Evolutionary conservation across 345 rosid species (phyloP).

Genomic region (Dipteronia sinensis): DNA sequence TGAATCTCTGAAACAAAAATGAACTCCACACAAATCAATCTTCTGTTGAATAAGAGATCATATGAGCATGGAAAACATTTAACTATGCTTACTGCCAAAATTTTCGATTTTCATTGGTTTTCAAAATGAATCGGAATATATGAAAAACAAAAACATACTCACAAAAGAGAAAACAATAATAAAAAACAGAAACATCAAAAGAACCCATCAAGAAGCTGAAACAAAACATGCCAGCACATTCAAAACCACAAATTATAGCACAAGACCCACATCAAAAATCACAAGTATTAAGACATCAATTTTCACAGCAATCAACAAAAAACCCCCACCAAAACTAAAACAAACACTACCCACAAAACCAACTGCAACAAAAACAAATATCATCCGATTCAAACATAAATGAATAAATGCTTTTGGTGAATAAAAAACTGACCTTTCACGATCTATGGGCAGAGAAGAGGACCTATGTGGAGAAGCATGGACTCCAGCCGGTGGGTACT

Average conservation of each 20-base stretch:
- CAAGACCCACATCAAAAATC: constrained; percentile 1
- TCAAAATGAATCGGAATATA: neutral
- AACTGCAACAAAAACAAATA: constrained; percentile 4
- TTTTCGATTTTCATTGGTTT: neutral
- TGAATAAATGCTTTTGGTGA: neutral
- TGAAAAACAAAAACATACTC: neutral
- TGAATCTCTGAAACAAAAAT: neutral
- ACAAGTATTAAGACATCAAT: constrained; percentile 16
- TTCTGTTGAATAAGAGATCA: neutral
- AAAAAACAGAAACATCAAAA: neutral
- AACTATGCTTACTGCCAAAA: neutral
- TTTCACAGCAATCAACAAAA: constrained; percentile 4
- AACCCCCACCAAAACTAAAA: constrained; percentile 9
- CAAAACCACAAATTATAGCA: constrained; percentile 4
- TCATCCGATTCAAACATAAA: constrained; percentile 7
- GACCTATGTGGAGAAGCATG: constrained; percentile 88
- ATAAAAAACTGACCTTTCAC: constrained; percentile 58
- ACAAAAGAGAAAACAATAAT: neutral
- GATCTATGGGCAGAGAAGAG: constrained; percentile 66
- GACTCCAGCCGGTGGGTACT: constrained; percentile 74
- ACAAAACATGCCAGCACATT: neutral
- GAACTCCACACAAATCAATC: neutral
- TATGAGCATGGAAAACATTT: neutral
- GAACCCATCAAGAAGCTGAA: neutral
- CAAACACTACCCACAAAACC: constrained; percentile 15